Base-by-base conservation (phyloP, 176 grass and related monocot species). In the Ensete ventricosum region DNA sequence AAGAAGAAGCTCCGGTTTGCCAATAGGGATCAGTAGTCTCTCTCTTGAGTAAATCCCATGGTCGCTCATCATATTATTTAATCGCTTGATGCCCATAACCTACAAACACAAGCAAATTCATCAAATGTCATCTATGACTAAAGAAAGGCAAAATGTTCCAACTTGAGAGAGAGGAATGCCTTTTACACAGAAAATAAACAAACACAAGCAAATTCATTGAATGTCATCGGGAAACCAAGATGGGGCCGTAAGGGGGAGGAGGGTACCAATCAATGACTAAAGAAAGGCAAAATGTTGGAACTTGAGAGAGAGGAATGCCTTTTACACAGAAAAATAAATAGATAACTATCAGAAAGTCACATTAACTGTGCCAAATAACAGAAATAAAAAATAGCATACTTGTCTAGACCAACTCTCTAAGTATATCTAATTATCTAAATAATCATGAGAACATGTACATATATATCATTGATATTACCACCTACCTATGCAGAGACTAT, bases 51-150 rank as follows among this genome's bases (percentile, higher is more conserved):
- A 89, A 74, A 98, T 93, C 34, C 94, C 94, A 63, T 98, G 94
- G 58, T 98, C 94, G 19, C 94, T 98, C 86, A 98, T 98, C 94
- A 98, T 93, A 62, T 98, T 93, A 71, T 98, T 93, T 78, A 98
- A 88, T 21, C 90, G 76, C 71, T 89, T 98, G 78, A 98, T 84
- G 69, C 90, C 90, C 0, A 89, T 87, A 24, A 98, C 86, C 94
- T 93, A 83, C 51, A 71, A 58, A 53, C 23, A 19, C 12, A 78
- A 67, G 9, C 43, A 80, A 12, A 51, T 50, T 23, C 51, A 34
- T 43, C 3, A 2, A 62, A 80, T 55, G 3, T 13, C 52, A 55
- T 60, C 13, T 66, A 25, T n/a, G 2, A 53, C 19, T 9, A 9
- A 27, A 27, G 11, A 19, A 25, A 26, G 20, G 25, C 9, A 5